phyloP scores from a whole-genome alignment of 2,329 filamentous ascomycete genomes.

The Trichoderma sp. region DNA sequence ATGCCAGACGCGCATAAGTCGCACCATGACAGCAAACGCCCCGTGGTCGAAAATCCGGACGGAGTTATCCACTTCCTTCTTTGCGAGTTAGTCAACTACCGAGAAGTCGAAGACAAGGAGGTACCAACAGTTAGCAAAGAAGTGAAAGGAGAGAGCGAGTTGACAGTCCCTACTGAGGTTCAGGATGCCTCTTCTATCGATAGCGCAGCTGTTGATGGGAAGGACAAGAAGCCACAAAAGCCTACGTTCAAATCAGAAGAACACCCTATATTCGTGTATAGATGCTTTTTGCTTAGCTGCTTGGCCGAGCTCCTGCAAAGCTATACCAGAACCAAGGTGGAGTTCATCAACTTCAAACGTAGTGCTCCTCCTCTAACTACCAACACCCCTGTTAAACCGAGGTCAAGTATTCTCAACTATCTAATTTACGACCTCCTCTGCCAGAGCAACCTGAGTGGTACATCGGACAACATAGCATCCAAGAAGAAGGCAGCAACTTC shows the following conservation, averaged over 20 bases:
- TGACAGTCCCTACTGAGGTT: constrained; percentile 24
- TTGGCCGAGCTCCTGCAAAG: constrained; percentile 85
- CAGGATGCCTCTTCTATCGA: constrained; percentile 33
- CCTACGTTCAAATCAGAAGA: constrained; percentile 83
- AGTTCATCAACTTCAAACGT: constrained; percentile 98
- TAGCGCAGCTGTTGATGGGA: constrained; percentile 36
- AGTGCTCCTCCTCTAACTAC: constrained; percentile 80
- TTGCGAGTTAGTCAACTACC: constrained; percentile 86
- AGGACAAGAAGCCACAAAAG: constrained; percentile 65
- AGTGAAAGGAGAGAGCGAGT: constrained; percentile 34
- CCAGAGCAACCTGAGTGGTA: constrained; percentile 58
- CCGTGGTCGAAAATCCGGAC: constrained; percentile 86
- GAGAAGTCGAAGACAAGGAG: constrained; percentile 86
- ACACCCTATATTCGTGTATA: constrained; percentile 93
- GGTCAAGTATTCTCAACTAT: constrained; percentile 90
- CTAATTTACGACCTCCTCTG: constrained; percentile 75
- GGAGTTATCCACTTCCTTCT: constrained; percentile 94
- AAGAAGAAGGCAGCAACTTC: constrained; percentile 88
- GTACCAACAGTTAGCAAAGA: constrained; percentile 44
- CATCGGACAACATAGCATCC: constrained; percentile 68
- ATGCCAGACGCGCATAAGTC: constrained; percentile 64
- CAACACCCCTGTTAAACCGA: constrained; percentile 87
- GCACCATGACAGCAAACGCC: constrained; percentile 67
- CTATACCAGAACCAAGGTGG: constrained; percentile 93
- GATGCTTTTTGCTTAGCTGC: constrained; percentile 91